Conservation (phyloP, 306 rosid species). For the Dicorynia guianensis region DNA sequence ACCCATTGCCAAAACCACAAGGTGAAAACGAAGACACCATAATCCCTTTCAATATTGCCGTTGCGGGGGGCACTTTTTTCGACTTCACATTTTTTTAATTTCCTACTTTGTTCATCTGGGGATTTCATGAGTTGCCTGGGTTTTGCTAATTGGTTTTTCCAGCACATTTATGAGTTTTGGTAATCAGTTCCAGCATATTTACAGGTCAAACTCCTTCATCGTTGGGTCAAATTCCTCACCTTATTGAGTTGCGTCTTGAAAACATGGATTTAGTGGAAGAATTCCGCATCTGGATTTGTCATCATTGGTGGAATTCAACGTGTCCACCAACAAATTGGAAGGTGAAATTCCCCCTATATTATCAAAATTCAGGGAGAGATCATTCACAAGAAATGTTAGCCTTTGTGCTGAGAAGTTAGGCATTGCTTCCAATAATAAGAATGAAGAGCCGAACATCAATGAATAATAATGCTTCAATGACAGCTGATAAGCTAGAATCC, state of each 20-base stretch:
- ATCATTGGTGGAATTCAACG: constrained; percentile 42
- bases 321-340: constrained; percentile 74
- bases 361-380: constrained; percentile 39
- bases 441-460: too few species aligned
- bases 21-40: too few species aligned
- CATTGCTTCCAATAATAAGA: constrained; percentile 48
- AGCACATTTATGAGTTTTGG: too few species aligned
- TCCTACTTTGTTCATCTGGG: too few species aligned
- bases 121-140: too few species aligned
- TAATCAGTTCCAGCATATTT: too few species aligned
- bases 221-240: constrained; percentile 46
- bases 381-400: constrained; percentile 61
- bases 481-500: not conserved
- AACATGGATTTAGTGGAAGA: constrained; percentile 63
- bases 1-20: too few species aligned
- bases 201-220: constrained; percentile 65
- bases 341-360: constrained; percentile 69
- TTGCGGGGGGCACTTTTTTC: too few species aligned
- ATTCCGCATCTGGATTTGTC: constrained; percentile 52
- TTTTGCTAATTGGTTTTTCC: too few species aligned
- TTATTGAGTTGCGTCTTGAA: constrained; percentile 66
- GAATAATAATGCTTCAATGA: too few species aligned
- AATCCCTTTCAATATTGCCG: too few species aligned
- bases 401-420: constrained; percentile 58
- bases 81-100: too few species aligned